A percentile compares a stretch with the other conserved stretches of the same genome.
These are phyloP conservation scores for Blepharisma undulans DNA, from an alignment of 169 alveolate species.

Conservation along the genomic window DNA sequence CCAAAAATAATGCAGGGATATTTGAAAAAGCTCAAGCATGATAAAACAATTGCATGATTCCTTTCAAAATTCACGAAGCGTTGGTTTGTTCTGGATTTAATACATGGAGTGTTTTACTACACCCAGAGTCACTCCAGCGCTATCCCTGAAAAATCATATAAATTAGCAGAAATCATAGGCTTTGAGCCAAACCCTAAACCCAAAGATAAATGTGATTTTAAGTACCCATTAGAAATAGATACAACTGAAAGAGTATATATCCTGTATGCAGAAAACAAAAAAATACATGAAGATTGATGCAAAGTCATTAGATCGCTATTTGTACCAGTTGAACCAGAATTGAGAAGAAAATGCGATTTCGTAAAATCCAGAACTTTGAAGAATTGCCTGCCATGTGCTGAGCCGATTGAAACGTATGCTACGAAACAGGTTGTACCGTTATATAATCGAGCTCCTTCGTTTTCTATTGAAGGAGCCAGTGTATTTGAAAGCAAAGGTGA, in stretches of 20 bases:
- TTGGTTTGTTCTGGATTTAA: background rate
- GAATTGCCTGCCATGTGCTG: background rate
- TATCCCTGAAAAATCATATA: background rate
- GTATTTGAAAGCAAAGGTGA: background rate
- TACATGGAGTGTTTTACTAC: background rate
- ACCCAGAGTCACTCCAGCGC: background rate
- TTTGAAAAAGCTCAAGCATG: conserved; percentile 4
- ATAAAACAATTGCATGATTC: background rate
- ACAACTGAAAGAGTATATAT: background rate
- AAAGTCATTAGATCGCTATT: background rate
- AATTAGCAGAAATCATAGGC: background rate
- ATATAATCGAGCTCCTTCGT: background rate
- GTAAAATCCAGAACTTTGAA: background rate
- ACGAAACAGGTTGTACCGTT: background rate
- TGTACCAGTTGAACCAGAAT: background rate
- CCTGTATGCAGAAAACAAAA: background rate
- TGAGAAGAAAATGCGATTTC: background rate
- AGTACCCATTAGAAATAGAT: background rate
- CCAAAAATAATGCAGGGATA: background rate
- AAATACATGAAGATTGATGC: conserved; percentile 12
- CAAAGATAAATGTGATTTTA: background rate
- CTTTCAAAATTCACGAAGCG: background rate
- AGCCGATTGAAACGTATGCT: background rate
- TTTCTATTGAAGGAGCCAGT: background rate
- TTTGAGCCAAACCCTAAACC: background rate